phyloP scores from a whole-genome alignment of 371 early-diverging fungal genomes.

The Rhizopus sp. region DNA sequence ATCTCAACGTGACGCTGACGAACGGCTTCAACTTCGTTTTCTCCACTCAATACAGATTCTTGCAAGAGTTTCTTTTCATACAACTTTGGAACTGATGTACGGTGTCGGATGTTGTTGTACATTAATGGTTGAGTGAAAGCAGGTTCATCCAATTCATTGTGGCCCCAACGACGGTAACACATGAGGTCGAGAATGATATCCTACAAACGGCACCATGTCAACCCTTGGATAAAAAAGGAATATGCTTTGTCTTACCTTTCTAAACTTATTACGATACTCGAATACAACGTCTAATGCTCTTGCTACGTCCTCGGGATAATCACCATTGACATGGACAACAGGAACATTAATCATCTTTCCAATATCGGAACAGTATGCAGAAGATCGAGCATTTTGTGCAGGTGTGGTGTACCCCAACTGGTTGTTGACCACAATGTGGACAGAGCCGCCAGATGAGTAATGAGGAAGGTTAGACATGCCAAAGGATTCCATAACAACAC shows the following conservation, averaged over 20 bases:
- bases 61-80: conserved; percentile 76
- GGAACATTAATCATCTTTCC: conserved; percentile 95
- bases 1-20: conserved; percentile 54
- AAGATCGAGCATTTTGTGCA: conserved; percentile 88
- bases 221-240: background rate
- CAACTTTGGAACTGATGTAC: conserved; percentile 77
- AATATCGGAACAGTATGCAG: conserved; percentile 90
- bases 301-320: conserved; percentile 92
- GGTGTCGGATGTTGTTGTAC: conserved; percentile 89
- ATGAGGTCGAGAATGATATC: conserved; percentile 92
- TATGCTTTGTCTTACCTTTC: conserved; percentile 55
- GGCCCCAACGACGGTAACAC: conserved; percentile 94
- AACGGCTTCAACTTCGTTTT: conserved; percentile 52
- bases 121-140: conserved; percentile 96
- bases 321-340: conserved; percentile 96
- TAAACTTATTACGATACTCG: conserved; percentile 90
- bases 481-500: conserved; percentile 94
- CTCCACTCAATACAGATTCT: conserved; percentile 36
- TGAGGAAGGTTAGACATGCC: conserved; percentile 92
- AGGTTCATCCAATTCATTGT: conserved; percentile 98
- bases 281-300: conserved; percentile 83
- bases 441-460: conserved; percentile 89
- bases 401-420: conserved; percentile 97
- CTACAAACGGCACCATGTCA: conserved; percentile 10
- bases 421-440: conserved; percentile 97